Evolutionary conservation across 352 stramenopile genomes (phyloP).

Genomic region (Saprolegnia parasitica): DNA sequence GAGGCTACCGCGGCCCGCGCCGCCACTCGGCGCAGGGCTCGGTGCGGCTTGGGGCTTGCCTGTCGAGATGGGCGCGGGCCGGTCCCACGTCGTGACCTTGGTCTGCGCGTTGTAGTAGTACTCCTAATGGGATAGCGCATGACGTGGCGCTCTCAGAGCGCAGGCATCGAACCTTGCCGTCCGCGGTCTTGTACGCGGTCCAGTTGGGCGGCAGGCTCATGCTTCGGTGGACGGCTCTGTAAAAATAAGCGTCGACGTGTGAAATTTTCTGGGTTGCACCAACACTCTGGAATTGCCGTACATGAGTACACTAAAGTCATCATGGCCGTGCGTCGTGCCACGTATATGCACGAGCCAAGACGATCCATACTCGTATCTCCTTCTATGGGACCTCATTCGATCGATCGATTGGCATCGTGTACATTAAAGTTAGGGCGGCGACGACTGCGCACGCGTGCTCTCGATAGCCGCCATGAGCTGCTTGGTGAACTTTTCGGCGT

Average conservation of each 20-base stretch:
- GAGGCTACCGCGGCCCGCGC: conserved; percentile 43
- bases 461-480: neutral
- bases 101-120: conserved; percentile 89
- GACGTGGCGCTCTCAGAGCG: neutral
- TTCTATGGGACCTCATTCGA: too few species aligned
- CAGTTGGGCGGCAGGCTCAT: conserved; percentile 81
- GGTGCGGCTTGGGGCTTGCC: conserved; percentile 38
- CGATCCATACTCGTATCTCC: too few species aligned
- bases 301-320: neutral
- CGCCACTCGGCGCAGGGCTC: conserved; percentile 35
- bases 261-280: too few species aligned
- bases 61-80: conserved; percentile 36
- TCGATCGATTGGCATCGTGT: too few species aligned
- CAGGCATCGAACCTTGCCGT: conserved; percentile 57
- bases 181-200: conserved; percentile 81
- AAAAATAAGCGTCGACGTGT: neutral
- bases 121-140: conserved; percentile 40
- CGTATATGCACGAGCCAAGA: too few species aligned
- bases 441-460: neutral
- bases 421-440: too few species aligned
- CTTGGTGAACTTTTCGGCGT: neutral
- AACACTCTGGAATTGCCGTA: neutral
- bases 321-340: neutral
- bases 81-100: conserved; percentile 85
- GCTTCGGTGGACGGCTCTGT: neutral